A percentile compares a stretch with the other conserved stretches of the same genome.
Conservation (phyloP, 2,329 filamentous ascomycete genomes). For the Penicillium aurantiogriseum region DNA sequence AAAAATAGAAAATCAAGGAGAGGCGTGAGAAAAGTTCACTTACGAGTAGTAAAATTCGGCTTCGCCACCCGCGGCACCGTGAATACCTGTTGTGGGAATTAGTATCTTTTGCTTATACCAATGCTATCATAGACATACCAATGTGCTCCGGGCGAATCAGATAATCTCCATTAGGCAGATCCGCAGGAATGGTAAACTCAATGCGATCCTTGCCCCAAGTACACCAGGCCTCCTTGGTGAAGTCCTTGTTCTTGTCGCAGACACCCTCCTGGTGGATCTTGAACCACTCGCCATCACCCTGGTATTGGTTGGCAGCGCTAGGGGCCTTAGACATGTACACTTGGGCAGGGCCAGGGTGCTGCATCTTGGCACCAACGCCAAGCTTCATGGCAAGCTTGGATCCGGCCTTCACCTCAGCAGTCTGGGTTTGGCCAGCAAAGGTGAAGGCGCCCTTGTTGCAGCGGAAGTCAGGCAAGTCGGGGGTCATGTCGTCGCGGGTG, state of each 20-base stretch:
- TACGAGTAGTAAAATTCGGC: background rate
- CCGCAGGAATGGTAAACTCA: slow-evolving; percentile 42
- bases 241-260: slow-evolving; percentile 7
- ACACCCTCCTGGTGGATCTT: slow-evolving; percentile 16
- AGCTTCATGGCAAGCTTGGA: slow-evolving; percentile 21
- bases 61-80: background rate
- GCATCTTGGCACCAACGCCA: slow-evolving; percentile 17
- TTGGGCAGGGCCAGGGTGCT: slow-evolving; percentile 22
- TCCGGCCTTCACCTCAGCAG: slow-evolving; percentile 14
- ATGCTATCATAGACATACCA: slow-evolving; percentile 39
- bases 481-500: slow-evolving; percentile 3
- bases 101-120: background rate
- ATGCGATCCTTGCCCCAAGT: slow-evolving; percentile 1
- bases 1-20: too few species aligned
- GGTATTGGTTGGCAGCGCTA: slow-evolving; percentile 7
- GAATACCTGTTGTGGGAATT: background rate
- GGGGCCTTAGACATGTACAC: slow-evolving; percentile 27
- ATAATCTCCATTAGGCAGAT: slow-evolving; percentile 48
- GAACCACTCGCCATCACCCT: slow-evolving; percentile 23
- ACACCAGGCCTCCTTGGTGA: slow-evolving; percentile 12
- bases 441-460: background rate
- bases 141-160: slow-evolving; percentile 51
- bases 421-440: slow-evolving; percentile 8
- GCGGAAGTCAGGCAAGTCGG: background rate
- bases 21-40: background rate